Conservation (phyloP, 202 grass and related monocot genomes). For the Carex sylvatica region DNA sequence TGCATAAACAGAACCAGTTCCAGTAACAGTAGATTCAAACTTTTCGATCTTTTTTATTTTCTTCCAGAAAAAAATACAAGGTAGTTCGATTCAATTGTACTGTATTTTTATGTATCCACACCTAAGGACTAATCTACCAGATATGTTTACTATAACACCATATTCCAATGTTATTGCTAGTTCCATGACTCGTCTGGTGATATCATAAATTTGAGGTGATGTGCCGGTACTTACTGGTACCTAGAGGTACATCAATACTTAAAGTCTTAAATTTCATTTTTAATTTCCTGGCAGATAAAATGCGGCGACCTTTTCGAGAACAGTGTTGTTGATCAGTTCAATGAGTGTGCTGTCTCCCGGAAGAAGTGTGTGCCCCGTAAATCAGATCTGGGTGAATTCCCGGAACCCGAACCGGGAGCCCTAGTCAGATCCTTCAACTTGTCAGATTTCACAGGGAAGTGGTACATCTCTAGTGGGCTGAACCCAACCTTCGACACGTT, state of each 20-base stretch:
- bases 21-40: not conserved
- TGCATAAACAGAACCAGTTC: not conserved
- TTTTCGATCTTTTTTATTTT: not conserved
- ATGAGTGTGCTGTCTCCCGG: conserved; percentile 90
- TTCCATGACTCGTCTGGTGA: not conserved
- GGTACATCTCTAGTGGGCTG: conserved; percentile 90
- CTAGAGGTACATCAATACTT: not conserved
- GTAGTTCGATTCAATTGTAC: not conserved
- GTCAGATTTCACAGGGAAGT: conserved; percentile 86
- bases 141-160: not conserved
- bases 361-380: conserved; percentile 91
- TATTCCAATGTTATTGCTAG: not conserved
- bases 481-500: conserved; percentile 92
- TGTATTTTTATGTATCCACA: not conserved
- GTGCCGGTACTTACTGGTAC: not conserved
- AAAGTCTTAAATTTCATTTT: not conserved
- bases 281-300: conserved; percentile 57
- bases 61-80: not conserved
- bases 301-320: conserved; percentile 94
- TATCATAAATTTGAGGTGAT: not conserved
- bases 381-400: conserved; percentile 82
- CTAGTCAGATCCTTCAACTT: conserved; percentile 78
- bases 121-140: not conserved
- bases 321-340: conserved; percentile 84
- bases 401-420: conserved; percentile 55